Evolutionary conservation across 1,139 yeast species (phyloP).

Genomic region (Pichia sp.): DNA sequence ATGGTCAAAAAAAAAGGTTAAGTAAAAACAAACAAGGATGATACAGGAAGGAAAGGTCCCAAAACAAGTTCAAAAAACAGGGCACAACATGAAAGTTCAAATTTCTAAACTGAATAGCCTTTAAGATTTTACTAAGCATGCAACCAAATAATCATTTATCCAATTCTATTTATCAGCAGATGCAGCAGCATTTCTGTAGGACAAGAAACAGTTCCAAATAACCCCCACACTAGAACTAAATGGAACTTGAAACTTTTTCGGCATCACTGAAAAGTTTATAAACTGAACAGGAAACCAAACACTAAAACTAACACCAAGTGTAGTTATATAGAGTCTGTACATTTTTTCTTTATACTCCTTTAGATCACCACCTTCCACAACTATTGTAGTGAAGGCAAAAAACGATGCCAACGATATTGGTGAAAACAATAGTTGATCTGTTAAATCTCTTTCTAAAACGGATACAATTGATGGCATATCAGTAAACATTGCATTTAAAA

Average conservation of each 20-base stretch:
- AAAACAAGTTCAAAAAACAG: not conserved
- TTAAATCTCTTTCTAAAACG: constrained; percentile 75
- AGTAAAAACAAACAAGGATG: not conserved
- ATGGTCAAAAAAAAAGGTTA: not conserved
- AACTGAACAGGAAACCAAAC: constrained; percentile 97
- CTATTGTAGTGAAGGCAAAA: constrained; percentile 76
- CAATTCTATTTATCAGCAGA: not conserved
- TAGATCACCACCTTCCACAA: constrained; percentile 68
- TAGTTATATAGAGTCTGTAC: constrained; percentile 60
- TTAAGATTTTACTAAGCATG: no score
- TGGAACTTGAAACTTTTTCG: constrained; percentile 78
- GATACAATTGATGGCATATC: constrained; percentile 79
- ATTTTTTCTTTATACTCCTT: constrained; percentile 60
- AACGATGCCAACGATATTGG: constrained; percentile 79
- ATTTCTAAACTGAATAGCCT: not conserved
- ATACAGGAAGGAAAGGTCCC: not conserved
- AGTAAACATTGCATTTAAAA: constrained; percentile 68
- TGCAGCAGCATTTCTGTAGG: constrained; percentile 52
- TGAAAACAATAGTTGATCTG: constrained; percentile 85
- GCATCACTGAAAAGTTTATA: constrained; percentile 75
- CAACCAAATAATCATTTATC: not conserved
- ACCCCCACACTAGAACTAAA: constrained; percentile 88
- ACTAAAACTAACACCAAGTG: constrained; percentile 70
- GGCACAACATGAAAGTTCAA: not conserved
- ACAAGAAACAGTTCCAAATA: constrained; percentile 85